Percentiles rank a stretch among this genome's conserved stretches.
Evolutionary conservation across 2,329 filamentous ascomycete species (phyloP).

Genomic region (Verticillium nonalfalfae): DNA sequence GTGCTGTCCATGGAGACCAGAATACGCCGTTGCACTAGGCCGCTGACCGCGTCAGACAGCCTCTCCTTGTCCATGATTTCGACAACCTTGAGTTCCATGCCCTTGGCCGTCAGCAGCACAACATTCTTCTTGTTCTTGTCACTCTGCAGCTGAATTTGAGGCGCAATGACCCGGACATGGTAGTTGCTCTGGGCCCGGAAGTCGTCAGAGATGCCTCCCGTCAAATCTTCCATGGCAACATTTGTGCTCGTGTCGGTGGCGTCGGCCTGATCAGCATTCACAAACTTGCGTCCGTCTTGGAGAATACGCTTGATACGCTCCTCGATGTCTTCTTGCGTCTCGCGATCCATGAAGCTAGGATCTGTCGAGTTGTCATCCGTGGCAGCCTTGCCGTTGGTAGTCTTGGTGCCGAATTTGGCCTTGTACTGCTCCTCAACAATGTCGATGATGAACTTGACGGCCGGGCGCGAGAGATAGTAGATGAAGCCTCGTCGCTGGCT

Average conservation of each 20-base stretch:
- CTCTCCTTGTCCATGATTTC: constrained; percentile 96
- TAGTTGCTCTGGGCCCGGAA: constrained; percentile 92
- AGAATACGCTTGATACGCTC: constrained; percentile 82
- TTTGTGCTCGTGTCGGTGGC: constrained; percentile 21
- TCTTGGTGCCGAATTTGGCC: constrained; percentile 42
- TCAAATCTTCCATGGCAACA: constrained; percentile 53
- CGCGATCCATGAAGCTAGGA: constrained; percentile 42
- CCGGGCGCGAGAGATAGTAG: constrained; percentile 92
- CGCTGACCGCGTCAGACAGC: constrained; percentile 87
- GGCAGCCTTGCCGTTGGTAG: constrained; percentile 10
- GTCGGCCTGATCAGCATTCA: constrained; percentile 60
- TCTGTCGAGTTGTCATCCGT: constrained; percentile 21
- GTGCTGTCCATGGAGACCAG: constrained; percentile 94
- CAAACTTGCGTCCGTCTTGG: constrained; percentile 76
- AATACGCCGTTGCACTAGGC: constrained; percentile 90
- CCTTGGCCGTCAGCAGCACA: constrained; percentile 93
- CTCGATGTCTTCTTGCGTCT: constrained; percentile 62
- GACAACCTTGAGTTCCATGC: constrained; percentile 96
- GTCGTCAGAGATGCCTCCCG: constrained; percentile 74
- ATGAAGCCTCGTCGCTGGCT: constrained; percentile 93
- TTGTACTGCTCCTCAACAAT: constrained; percentile 93
- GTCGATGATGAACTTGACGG: constrained; percentile 96
- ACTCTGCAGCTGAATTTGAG: constrained; percentile 96
- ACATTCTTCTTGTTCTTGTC: constrained; percentile 97
- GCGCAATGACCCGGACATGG: constrained; percentile 88